Conservation (phyloP, 2,329 filamentous ascomycete genomes). For the Trichoderma endophyticum region DNA sequence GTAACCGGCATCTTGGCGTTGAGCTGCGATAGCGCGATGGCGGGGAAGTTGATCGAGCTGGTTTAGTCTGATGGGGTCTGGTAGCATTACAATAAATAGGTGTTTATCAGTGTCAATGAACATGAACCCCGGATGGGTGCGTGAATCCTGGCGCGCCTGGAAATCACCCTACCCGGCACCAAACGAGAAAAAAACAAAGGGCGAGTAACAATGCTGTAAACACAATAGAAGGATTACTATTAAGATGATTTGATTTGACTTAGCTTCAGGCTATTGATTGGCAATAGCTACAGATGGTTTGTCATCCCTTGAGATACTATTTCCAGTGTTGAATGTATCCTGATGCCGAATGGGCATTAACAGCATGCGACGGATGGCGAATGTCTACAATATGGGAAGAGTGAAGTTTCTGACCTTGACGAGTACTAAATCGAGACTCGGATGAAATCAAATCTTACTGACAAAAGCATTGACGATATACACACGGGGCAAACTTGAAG, state of each 20-base stretch:
- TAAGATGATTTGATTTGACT: not conserved
- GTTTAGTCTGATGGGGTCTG: not conserved
- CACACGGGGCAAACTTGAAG: not conserved
- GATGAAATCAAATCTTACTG: not conserved
- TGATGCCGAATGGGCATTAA: not conserved
- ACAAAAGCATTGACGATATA: not conserved
- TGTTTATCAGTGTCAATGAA: not conserved
- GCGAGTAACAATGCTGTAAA: not conserved
- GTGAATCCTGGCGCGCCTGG: too few relatives aligned
- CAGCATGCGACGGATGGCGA: not conserved
- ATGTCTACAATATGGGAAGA: not conserved
- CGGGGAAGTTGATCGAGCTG: not conserved
- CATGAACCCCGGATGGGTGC: not conserved
- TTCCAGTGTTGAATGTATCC: not conserved
- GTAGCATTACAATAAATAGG: not conserved
- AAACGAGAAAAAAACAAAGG: not conserved
- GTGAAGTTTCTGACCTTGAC: not conserved
- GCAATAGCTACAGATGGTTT: not conserved
- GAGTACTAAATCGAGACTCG: not conserved
- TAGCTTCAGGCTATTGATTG: not conserved
- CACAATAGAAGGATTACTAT: not conserved
- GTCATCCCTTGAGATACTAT: not conserved
- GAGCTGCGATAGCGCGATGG: conserved; percentile 6
- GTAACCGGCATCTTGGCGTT: not conserved
- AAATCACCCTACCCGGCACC: not conserved